These are phyloP conservation scores for Quercus rubra DNA, from an alignment of 306 rosid genomes.

Conservation along the genomic window DNA sequence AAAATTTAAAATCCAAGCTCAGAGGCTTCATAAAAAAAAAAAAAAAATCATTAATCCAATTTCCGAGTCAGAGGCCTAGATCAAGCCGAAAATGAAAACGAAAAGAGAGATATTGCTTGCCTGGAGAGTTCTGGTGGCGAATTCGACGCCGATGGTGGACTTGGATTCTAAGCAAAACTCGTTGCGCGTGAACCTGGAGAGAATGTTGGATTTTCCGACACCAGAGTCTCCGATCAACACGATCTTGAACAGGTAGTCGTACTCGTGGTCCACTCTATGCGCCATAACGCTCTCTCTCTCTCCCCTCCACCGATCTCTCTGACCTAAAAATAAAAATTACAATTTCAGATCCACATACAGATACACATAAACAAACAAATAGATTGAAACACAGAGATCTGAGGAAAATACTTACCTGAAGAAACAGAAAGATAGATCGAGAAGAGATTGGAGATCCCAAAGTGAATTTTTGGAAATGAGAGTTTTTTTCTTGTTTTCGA, in stretches of 20 bases:
- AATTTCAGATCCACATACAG: conserved; percentile 19
- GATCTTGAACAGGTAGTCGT: conserved; percentile 94
- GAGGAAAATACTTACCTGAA: conserved; percentile 36
- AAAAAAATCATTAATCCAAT: background rate
- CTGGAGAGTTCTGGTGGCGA: conserved; percentile 97
- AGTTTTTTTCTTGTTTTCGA: background rate
- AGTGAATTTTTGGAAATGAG: background rate
- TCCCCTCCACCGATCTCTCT: conserved; percentile 49
- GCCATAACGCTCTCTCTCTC: conserved; percentile 61
- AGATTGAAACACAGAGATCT: background rate
- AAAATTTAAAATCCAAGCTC: background rate
- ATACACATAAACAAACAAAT: background rate
- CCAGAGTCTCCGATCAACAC: conserved; percentile 98
- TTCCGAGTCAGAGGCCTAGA: background rate
- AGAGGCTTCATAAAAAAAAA: background rate
- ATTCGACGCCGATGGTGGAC: conserved; percentile 97
- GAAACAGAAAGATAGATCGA: conserved; percentile 27
- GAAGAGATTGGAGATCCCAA: conserved; percentile 14
- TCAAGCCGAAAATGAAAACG: background rate
- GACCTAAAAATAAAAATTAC: conserved; percentile 1
- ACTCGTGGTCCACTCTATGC: conserved; percentile 93
- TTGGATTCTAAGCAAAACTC: conserved; percentile 97
- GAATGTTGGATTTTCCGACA: conserved; percentile 95
- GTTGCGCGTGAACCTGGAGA: conserved; percentile 93
- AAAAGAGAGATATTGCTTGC: conserved; percentile 20